Base-by-base conservation (phyloP, 1,139 yeast genomes). In the Sugiyamaella novakii region DNA sequence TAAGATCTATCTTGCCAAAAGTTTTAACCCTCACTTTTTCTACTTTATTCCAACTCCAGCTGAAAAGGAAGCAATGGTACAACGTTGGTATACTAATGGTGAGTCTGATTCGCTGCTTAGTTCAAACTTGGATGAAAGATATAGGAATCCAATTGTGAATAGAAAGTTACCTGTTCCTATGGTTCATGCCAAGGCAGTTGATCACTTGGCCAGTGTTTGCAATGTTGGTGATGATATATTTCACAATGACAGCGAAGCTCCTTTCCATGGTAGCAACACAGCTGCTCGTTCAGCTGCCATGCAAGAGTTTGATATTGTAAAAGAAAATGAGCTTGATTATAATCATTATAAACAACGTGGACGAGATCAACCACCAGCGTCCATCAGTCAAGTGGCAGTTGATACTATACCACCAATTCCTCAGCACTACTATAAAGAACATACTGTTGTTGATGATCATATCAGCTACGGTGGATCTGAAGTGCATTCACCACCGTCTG, bases 131-230 rank as follows among this genome's bases (percentile, higher is more conserved):
- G 65, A 62, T 18, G 50, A 53, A 17, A 55, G 64, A 14, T 68
- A 65, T 47, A 61, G 62, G 38, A 65, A 68, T 48, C 70, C 72
- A 1, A 66, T 68, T 3, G 47, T 68, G 29, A 56, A 54, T 31
- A 52, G 60, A 35, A 55, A 54, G 15, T 53, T 67, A 29, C 56
- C 61, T n/a, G 64, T 62, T 5, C 71, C 71, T 5, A 65, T 68
- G 69, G 68, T 68, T n/a, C 62, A 63, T 45, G 57, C 63, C 15
- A 56, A 55, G 19, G 64, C 68, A 2, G 60, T 61, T 27, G 56
- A 51, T 35, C 15, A 60, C 41, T 48, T 67, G 35, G 59, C 62
- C 12, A 21, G 45, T 1, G 61, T 59, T 7, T 57, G 59, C 40
- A 38, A 50, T 24, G 38, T 37, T 18, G 49, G 47, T 15, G 50